phyloP scores from a whole-genome alignment of 371 early-diverging fungal species.

The Mortierella sp. region DNA sequence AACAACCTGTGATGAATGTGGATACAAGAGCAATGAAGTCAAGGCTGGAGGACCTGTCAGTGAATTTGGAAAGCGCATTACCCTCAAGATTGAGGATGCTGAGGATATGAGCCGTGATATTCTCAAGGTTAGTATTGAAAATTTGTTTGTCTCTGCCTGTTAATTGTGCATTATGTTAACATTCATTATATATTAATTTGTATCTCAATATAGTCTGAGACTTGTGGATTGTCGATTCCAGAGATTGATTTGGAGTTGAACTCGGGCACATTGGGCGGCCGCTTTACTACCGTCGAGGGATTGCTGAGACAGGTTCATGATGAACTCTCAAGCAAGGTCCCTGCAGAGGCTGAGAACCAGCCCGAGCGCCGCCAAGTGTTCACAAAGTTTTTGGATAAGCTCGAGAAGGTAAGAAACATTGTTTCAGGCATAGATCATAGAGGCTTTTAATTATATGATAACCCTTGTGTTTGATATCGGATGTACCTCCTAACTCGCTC shows the following conservation, averaged over 20 bases:
- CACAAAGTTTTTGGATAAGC: conserved; percentile 72
- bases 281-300: conserved; percentile 97
- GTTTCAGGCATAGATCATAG: no score
- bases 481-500: neutral
- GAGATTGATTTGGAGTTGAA: conserved; percentile 89
- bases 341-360: conserved; percentile 85
- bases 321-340: conserved; percentile 79
- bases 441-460: no score
- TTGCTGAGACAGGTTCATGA: conserved; percentile 90
- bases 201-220: conserved; percentile 74
- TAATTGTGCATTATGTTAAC: no score
- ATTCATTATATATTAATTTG: no score
- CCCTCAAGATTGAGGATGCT: conserved; percentile 78
- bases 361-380: conserved; percentile 69
- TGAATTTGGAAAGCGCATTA: conserved; percentile 83
- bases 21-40: conserved; percentile 96
- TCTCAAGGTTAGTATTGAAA: conserved; percentile 71
- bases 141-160: neutral
- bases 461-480: neutral
- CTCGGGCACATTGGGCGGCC: conserved; percentile 95
- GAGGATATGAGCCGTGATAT: conserved; percentile 96
- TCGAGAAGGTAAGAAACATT: conserved; percentile 69
- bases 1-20: conserved; percentile 92
- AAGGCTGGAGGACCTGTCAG: conserved; percentile 94
- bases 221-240: conserved; percentile 91